phyloP scores from a whole-genome alignment of 768 basidiomycete genomes.

The Suillus brevipes region DNA sequence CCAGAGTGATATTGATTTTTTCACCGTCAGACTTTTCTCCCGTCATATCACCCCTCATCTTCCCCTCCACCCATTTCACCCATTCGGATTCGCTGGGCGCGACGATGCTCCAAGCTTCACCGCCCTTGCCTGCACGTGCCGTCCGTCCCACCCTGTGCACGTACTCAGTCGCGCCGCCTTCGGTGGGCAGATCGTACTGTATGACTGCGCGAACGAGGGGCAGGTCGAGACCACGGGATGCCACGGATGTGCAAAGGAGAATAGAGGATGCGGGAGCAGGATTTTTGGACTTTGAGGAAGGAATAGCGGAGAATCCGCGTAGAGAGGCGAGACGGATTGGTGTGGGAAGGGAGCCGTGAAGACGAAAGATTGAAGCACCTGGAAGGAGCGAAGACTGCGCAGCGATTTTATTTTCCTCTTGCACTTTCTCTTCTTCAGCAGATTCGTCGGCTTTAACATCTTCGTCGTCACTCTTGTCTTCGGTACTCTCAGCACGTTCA shows the following conservation, averaged over 20 bases:
- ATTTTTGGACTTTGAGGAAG: conserved; percentile 31
- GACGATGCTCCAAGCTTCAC: conserved; percentile 94
- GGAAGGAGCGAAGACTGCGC: conserved; percentile 78
- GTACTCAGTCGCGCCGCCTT: conserved; percentile 95
- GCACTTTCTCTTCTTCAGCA: conserved; percentile 25
- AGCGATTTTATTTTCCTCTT: conserved; percentile 46
- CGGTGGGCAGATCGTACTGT: conserved; percentile 97
- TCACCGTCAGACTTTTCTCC: conserved; percentile 22
- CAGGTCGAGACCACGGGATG: conserved; percentile 96
- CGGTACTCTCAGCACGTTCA: conserved; percentile 17
- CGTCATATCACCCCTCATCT: conserved; percentile 62
- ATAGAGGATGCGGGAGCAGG: conserved; percentile 55
- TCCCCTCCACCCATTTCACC: conserved; percentile 86
- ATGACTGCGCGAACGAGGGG: conserved; percentile 92
- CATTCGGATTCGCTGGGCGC: conserved; percentile 84
- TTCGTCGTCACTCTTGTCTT: conserved; percentile 18
- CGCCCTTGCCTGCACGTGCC: conserved; percentile 92
- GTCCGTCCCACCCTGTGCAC: conserved; percentile 97
- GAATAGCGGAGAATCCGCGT: conserved; percentile 67
- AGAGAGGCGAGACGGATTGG: conserved; percentile 78
- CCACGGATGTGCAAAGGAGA: conserved; percentile 94
- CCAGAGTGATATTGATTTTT: conserved; percentile 48
- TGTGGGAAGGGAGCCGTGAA: conserved; percentile 91
- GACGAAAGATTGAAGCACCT: conserved; percentile 75
- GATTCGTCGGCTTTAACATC: conserved; percentile 27